Evolutionary conservation across 495 filamentous ascomycete genomes (phyloP), one percentile per base, ranked within the genome.

Genomic region (Tuber aestivum): DNA sequence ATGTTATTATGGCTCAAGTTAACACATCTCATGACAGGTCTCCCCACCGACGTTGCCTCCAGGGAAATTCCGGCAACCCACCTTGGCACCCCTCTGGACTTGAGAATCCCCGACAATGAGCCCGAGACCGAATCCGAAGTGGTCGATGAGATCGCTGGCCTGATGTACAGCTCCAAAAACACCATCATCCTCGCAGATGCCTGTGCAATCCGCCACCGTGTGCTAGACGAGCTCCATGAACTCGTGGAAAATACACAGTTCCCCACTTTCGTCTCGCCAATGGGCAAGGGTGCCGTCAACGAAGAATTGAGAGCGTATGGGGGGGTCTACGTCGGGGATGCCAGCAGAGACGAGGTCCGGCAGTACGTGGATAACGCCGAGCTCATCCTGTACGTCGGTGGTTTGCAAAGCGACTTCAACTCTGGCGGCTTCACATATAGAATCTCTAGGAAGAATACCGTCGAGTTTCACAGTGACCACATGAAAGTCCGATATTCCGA

Each of bases 381-480:
- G 79, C 87, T 97, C 3, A 91, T 97, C 35, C 86, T 97, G 21
- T 92, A 87, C 76, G 90, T 97, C 77, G 95, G 94, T 44, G 87
- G 93, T 40, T 90, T 97, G 76, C 89, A 92, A 84, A 93, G 90
- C 77, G 94, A 97, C 81, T 97, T 97, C 86, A 97, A 97, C 84
- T 95, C 94, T 21, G 82, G 83, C 45, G 94, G 94, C 23, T 97
- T 97, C 86, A 92, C 92, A 10, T 97, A 96, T 81, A 90, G 89
- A 75, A 90, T 93, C 50, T 91, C 91, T 18, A 92, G 93, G 83
- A 87, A 94, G 70, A 92, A 91, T 75, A 92, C 92, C 21, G 94
- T 97, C 79, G 94, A 97, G 82, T 92, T 97, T 82, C 93, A 97
- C 84, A 94, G 90, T 84, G 90, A 86, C 70, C 90, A 89, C 82